Evolutionary conservation across 2,329 filamentous ascomycete genomes (phyloP).

Genomic region (Verticillium klebahnii): DNA sequence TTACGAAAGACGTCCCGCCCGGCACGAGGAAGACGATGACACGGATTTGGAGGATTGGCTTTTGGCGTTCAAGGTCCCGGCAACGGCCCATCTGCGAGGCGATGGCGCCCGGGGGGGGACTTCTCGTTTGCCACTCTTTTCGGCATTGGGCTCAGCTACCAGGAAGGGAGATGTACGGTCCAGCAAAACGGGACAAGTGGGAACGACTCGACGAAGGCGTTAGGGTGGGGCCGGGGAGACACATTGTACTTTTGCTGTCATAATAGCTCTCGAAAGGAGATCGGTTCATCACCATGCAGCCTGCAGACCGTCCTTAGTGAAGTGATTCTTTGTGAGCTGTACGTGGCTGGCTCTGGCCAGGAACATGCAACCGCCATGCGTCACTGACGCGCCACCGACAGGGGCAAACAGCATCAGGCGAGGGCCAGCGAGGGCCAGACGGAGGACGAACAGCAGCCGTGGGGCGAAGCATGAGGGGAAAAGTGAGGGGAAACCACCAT

Average conservation of each 20-base stretch:
- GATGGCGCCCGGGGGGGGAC: not conserved
- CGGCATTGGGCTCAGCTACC: not conserved
- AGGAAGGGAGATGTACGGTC: not conserved
- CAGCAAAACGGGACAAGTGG: not conserved
- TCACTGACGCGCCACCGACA: not conserved
- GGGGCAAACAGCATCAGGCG: not conserved
- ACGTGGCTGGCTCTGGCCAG: not conserved
- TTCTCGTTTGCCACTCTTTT: not conserved
- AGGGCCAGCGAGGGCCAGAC: not conserved
- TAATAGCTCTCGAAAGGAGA: not conserved
- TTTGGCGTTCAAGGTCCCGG: not conserved
- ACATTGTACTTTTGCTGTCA: not conserved
- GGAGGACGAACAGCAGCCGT: not conserved
- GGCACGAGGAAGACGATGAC: not conserved
- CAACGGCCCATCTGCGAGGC: not conserved
- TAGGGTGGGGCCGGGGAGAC: not conserved
- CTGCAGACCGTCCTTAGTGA: not conserved
- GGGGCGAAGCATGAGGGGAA: not conserved
- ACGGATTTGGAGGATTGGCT: not conserved
- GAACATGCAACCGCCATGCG: not conserved
- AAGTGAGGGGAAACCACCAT: not conserved
- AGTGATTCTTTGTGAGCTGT: not conserved
- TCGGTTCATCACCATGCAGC: not conserved
- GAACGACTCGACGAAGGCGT: not conserved
- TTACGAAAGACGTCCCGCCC: not conserved